phyloP scores from a whole-genome alignment of 805 yeast species.

The Teunomyces barrocoloradensis region DNA sequence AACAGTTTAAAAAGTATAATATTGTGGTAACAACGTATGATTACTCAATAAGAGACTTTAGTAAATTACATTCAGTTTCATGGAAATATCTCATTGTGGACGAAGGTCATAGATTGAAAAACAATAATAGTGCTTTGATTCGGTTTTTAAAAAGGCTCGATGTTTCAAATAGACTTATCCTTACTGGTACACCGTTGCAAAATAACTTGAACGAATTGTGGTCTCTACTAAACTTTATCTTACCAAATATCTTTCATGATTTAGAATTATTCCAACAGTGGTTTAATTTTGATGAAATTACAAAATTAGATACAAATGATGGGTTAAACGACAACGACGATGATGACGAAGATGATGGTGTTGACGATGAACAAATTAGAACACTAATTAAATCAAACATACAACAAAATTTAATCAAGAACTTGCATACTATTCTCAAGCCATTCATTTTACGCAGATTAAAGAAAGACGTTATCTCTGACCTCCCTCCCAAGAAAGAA shows the following conservation, averaged over 20 bases:
- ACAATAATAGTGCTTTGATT: conserved; percentile 74
- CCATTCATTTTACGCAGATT: conserved; percentile 85
- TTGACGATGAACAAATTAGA: conserved; percentile 42
- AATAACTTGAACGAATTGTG: conserved; percentile 87
- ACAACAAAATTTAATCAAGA: conserved; percentile 57
- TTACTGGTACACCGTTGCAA: conserved; percentile 97
- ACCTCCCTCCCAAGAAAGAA: conserved; percentile 86
- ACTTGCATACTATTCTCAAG: conserved; percentile 80
- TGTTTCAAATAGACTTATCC: conserved; percentile 67
- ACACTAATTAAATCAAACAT: conserved; percentile 56
- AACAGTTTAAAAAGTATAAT: conserved; percentile 28
- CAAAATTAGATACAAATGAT: conserved; percentile 23
- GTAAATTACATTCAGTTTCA: conserved; percentile 45
- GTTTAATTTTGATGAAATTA: conserved; percentile 78
- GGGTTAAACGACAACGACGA: background rate
- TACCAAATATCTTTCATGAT: conserved; percentile 92
- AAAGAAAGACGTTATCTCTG: conserved; percentile 64
- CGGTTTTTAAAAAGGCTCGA: conserved; percentile 64
- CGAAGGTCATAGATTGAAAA: conserved; percentile 93
- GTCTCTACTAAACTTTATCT: conserved; percentile 85
- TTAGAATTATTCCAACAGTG: conserved; percentile 86
- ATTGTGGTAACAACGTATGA: conserved; percentile 84
- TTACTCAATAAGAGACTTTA: conserved; percentile 66
- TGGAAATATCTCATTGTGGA: conserved; percentile 92
- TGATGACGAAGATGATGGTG: conserved; percentile 13